A percentile compares a stretch with the other conserved stretches of the same genome.
Conservation (phyloP, 805 yeast species). For the Kazachstania taianensis region DNA sequence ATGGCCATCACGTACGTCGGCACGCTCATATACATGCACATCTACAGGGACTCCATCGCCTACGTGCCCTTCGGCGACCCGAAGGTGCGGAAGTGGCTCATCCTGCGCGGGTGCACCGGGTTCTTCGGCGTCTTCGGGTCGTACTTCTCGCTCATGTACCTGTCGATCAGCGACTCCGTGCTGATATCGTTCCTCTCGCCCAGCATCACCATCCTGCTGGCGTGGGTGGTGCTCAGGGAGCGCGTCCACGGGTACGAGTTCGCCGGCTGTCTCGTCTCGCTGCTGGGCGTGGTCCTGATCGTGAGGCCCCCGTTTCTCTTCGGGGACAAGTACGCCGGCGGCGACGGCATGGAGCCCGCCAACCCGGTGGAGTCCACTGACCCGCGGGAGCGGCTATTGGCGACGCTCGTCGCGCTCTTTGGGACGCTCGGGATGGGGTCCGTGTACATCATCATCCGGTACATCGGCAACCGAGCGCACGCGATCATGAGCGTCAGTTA, state of each 20-base stretch:
- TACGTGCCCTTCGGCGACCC: slow-evolving; percentile 65
- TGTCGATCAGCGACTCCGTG: slow-evolving; percentile 72
- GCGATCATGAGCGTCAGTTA: slow-evolving; percentile 71
- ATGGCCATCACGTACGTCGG: slow-evolving; percentile 62
- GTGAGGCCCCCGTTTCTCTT: slow-evolving; percentile 73
- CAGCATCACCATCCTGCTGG: slow-evolving; percentile 61
- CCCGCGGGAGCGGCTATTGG: slow-evolving; percentile 47
- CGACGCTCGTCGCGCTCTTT: slow-evolving; percentile 50
- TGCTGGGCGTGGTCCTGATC: slow-evolving; percentile 67
- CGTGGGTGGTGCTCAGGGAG: slow-evolving; percentile 59
- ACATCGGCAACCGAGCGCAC: slow-evolving; percentile 70
- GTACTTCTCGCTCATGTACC: slow-evolving; percentile 62
- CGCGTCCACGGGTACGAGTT: slow-evolving; percentile 57
- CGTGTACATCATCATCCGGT: slow-evolving; percentile 62
- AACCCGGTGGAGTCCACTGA: slow-evolving; percentile 38
- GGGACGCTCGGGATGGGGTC: slow-evolving; percentile 63
- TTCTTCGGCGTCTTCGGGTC: slow-evolving; percentile 72
- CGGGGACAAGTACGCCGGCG: no score
- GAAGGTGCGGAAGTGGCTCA: slow-evolving; percentile 42
- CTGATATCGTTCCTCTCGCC: slow-evolving; percentile 75
- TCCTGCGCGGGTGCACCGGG: slow-evolving; percentile 61
- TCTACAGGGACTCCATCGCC: slow-evolving; percentile 35
- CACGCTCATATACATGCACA: slow-evolving; percentile 46
- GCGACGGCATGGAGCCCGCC: not conserved
- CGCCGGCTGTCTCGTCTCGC: slow-evolving; percentile 54